Evolutionary conservation across 148 eudicot species (phyloP), one percentile per base, ranked within the genome.

Genomic region (Chenopodium suecicum): DNA sequence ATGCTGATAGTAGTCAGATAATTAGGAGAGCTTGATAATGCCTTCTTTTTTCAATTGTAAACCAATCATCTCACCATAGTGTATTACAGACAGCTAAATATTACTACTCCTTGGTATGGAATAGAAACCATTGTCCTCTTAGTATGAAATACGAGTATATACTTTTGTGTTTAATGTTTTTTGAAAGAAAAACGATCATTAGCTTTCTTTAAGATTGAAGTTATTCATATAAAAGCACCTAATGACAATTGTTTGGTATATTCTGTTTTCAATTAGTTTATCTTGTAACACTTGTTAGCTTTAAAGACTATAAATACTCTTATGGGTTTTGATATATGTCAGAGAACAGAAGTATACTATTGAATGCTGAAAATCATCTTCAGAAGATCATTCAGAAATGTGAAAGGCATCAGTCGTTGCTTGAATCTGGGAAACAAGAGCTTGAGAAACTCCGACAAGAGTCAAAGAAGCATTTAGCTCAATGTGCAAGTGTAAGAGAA

Each of bases 371-470:
- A n/a, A 65, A 23, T 65, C 69, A 9, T 65, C 27, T 65, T 23
- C 29, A 23, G 31, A 65, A 65, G 69, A 65, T 65, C 69, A 65
- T n/a, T 65, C 31, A 65, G 69, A 23, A n/a, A 10, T 65, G 69
- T 65, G 32, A 23, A 65, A 65, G 32, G 31, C 32, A 65, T 23
- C 31, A 65, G 69, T 2, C 12, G 69, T 11, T 65, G 27, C 69
- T 65, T 65, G 69, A 65, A 65, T 65, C 69, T n/a, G 69, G 69
- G 31, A 65, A 65, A 25, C 69, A 17, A n/a, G 69, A 25, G 69
- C 69, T 65, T 23, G 69, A 65, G 25, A 65, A 23, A 65, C 12
- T 65, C 27, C 32, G 16, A 9, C 29, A 65, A 23, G 69, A 65
- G 25, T 65, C 69, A 65, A 65, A 23, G 69, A 65, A 65, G 32